Evolutionary conservation across 2,329 filamentous ascomycete genomes (phyloP).

Genomic region (Phyllosticta capitalensis): DNA sequence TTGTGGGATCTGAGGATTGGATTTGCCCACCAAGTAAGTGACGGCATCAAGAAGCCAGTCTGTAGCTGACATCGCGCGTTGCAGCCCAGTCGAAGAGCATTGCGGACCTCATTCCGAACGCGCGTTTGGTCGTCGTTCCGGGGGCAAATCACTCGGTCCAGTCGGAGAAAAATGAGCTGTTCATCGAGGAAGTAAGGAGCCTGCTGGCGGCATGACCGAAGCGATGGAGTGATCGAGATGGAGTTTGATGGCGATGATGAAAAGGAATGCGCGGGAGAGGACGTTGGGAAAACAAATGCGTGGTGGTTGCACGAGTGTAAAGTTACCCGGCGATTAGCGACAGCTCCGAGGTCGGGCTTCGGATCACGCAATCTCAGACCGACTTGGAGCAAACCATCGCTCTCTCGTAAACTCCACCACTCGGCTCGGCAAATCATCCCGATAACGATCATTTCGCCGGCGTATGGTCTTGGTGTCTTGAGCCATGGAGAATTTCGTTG

Average conservation of each 20-base stretch:
- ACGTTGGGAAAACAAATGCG: too few species aligned
- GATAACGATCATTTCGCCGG: not conserved
- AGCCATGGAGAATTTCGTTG: not conserved
- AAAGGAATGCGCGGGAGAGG: too few species aligned
- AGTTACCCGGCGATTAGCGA: not conserved
- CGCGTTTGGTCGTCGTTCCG: slow-evolving; percentile 21
- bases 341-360: not conserved
- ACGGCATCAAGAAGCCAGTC: not conserved
- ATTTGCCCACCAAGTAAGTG: slow-evolving; percentile 25
- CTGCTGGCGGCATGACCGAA: not conserved
- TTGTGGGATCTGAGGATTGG: slow-evolving; percentile 33
- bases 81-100: slow-evolving; percentile 24
- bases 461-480: not conserved
- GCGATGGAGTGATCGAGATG: too few species aligned
- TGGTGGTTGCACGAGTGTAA: not conserved
- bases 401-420: not conserved
- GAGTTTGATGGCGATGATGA: too few species aligned
- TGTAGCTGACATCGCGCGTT: not conserved
- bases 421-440: not conserved
- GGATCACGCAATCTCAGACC: not conserved
- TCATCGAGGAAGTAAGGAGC: slow-evolving; percentile 14
- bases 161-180: slow-evolving; percentile 24
- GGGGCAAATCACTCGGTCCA: slow-evolving; percentile 31
- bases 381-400: not conserved
- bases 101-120: slow-evolving; percentile 18